Base-by-base conservation (phyloP, 1,284 basidiomycete genomes). In the Sporisorium sorghi region DNA sequence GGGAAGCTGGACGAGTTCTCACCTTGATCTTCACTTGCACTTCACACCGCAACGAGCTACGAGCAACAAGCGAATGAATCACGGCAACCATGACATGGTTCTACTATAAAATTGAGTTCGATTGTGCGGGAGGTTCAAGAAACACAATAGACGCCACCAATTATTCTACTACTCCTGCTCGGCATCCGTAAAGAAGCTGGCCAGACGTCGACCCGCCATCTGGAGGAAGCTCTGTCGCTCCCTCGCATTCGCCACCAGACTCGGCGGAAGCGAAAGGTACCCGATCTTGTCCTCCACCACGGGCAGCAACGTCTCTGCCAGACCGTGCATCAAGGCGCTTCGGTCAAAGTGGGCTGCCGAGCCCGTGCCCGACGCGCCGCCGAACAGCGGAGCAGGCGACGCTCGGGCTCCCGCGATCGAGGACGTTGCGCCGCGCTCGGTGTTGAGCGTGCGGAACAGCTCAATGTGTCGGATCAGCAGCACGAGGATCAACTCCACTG, bases 401-500 rank as follows among this genome's bases (percentile, higher is more conserved):
- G 37, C 55, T 44, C 46, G 39, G 19, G 48, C 48, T 8, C 54
- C 46, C 17, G 24, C 40, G 26, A 33, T 10, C 23, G 35, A 37
- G 8, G 33, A 23, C 24, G 17, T 58, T 11, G 8, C 32, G 28
- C 17, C 15, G 43, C 55, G 35, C 50, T 68, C 56, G 30, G 44
- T 52, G 57, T 58, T 39, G 55, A 84, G 43, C 74, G 79, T 26
- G 82, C 86, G 84, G 82, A 86, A 88, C 77, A 86, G 86, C 19
- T 89, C 87, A 39, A 95, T 83, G 83, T 97, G 94, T 33, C 93
- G 88, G 91, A 93, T 95, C 12, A 94, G 87, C 26, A 97, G 87
- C 7, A 97, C 87, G 8, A 97, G 86, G 8, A 93, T 85, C 87
- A 94, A 91, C 85, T 97, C 94, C 50, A 91, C 86, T 48, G 91